A percentile compares a stretch with the other conserved stretches of the same genome.
Conservation (phyloP, 257 asterid genomes). For the Vinca minor region DNA sequence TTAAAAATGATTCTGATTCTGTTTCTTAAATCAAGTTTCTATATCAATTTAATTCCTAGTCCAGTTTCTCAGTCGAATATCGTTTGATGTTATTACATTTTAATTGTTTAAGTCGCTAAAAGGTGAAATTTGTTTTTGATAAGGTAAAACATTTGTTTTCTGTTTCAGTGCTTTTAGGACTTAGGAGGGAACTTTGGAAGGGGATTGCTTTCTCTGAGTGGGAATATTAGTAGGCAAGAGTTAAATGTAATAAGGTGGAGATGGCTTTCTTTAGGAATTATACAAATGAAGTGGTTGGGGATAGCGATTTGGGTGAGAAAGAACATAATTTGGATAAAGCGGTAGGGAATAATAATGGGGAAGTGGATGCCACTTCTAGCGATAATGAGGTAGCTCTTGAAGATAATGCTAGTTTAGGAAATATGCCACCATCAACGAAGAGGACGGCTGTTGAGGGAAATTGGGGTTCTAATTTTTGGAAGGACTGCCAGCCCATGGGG, state of each 20-base stretch:
- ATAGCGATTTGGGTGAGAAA: constrained; percentile 41
- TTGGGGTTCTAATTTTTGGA: constrained; percentile 90
- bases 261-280: constrained; percentile 64
- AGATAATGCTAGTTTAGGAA: constrained; percentile 27
- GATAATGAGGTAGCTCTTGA: constrained; percentile 36
- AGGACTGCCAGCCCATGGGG: constrained; percentile 52
- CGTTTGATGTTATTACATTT: background rate
- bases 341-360: constrained; percentile 38
- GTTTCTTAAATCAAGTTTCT: background rate
- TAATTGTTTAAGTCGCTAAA: background rate
- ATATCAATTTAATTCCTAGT: background rate
- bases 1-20: background rate
- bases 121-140: background rate
- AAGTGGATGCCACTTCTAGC: constrained; percentile 42
- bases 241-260: constrained; percentile 34
- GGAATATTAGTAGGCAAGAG: constrained; percentile 3
- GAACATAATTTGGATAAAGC: constrained; percentile 37
- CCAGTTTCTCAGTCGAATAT: background rate
- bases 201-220: constrained; percentile 16
- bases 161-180: constrained; percentile 32
- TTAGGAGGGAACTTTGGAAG: constrained; percentile 35
- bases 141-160: constrained; percentile 5
- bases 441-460: constrained; percentile 39
- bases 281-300: constrained; percentile 39
- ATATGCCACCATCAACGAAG: constrained; percentile 37